These are phyloP conservation scores for Botryotinia globosa DNA, from an alignment of 2,329 filamentous ascomycete genomes.

Conservation along the genomic window DNA sequence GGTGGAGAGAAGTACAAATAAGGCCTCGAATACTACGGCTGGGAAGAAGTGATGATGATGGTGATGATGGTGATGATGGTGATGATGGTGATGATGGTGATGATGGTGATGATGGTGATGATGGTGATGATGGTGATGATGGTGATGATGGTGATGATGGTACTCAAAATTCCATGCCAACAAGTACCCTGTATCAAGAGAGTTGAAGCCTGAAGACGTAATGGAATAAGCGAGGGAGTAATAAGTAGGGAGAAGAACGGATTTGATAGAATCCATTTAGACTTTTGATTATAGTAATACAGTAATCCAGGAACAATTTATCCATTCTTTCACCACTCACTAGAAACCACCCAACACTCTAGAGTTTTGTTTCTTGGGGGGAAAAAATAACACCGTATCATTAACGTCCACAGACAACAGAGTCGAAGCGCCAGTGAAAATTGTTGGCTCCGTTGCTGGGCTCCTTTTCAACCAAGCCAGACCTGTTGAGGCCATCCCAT, in stretches of 20 bases:
- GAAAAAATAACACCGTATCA: not conserved
- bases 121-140: too few relatives aligned
- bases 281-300: not conserved
- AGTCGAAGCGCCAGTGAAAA: not conserved
- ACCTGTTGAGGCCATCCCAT: not conserved
- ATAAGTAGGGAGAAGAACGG: not conserved
- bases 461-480: not conserved
- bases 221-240: not conserved
- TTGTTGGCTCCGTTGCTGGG: not conserved
- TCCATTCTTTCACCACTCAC: not conserved
- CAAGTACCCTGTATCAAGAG: too few relatives aligned
- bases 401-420: not conserved
- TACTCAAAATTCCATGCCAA: too few relatives aligned
- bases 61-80: not conserved
- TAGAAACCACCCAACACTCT: too few relatives aligned
- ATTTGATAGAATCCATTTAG: not conserved
- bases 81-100: too few relatives aligned
- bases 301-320: not conserved
- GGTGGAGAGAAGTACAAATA: rapidly evolving
- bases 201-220: not conserved
- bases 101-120: too few relatives aligned
- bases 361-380: not conserved
- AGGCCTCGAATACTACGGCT: rapidly evolving
- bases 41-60: not conserved
- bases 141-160: not conserved